Percentiles rank a stretch among this genome's conserved stretches.
These are phyloP conservation scores for Saccharomycopsis guyanensis DNA, from an alignment of 805 yeast species.

Conservation along the genomic window DNA sequence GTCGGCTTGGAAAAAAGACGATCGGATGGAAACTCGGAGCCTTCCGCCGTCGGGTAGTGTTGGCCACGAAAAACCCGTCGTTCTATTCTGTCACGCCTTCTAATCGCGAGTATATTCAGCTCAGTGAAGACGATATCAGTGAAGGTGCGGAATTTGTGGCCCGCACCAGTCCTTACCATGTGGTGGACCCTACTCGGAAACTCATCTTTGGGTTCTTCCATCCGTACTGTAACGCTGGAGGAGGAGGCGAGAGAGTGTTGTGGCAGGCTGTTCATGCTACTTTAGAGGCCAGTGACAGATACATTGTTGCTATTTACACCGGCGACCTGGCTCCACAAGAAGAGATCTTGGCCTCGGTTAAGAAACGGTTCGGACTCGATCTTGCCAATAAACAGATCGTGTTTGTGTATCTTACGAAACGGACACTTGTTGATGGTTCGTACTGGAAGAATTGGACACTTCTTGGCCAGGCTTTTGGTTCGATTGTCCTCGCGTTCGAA, in stretches of 20 bases:
- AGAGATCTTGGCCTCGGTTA: constrained; percentile 44
- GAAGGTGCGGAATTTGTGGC: constrained; percentile 7
- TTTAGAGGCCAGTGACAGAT: constrained; percentile 37
- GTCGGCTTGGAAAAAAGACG: not conserved
- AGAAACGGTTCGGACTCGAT: constrained; percentile 47
- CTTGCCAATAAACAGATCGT: constrained; percentile 47
- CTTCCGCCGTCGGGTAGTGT: constrained; percentile 6
- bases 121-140: constrained; percentile 2
- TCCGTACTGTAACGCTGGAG: constrained; percentile 93
- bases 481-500: constrained; percentile 57
- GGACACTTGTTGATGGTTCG: constrained; percentile 57
- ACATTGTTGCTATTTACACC: constrained; percentile 65
- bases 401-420: constrained; percentile 49
- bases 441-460: constrained; percentile 78
- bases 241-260: constrained; percentile 95
- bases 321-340: constrained; percentile 46
- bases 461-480: constrained; percentile 82
- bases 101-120: not conserved
- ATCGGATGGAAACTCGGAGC: constrained; percentile 11
- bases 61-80: constrained; percentile 11
- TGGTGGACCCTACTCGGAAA: constrained; percentile 32
- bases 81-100: constrained; percentile 1
- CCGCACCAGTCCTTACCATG: constrained; percentile 9
- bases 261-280: constrained; percentile 89
- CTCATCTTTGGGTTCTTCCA: constrained; percentile 81